These are phyloP conservation scores for Pyrenophora teres DNA, from an alignment of 2,329 filamentous ascomycete genomes.

Conservation along the genomic window DNA sequence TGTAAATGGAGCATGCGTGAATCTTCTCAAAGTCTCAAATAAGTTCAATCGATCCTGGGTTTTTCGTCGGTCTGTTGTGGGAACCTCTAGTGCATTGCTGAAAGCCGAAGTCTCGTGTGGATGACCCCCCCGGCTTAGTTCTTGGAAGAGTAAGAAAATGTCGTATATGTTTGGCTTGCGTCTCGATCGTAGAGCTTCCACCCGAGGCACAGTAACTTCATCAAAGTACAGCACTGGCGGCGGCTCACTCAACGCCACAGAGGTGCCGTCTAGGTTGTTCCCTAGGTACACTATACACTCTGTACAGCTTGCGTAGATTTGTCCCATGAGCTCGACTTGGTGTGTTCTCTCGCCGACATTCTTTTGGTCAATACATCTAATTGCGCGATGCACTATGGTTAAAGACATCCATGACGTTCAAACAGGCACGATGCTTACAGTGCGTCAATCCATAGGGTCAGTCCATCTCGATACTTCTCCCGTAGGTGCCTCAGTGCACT, in stretches of 20 bases:
- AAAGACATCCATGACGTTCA: not conserved
- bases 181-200: no score
- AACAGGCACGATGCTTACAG: constrained; percentile 1
- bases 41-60: not conserved
- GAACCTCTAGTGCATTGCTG: no score
- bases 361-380: constrained; percentile 23
- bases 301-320: constrained; percentile 17
- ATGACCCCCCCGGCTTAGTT: not conserved
- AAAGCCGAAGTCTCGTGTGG: not conserved
- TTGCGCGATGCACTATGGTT: not conserved
- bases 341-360: constrained; percentile 15
- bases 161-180: no score
- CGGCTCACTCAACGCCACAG: not conserved
- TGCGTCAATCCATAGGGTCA: constrained; percentile 25
- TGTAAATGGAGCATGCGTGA: constrained; percentile 21
- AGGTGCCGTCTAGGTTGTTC: not conserved
- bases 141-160: not conserved
- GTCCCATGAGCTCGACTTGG: constrained; percentile 25
- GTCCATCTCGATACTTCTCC: not conserved
- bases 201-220: not conserved
- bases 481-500: constrained; percentile 17
- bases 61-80: no score
- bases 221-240: not conserved
- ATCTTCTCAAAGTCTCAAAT: constrained; percentile 12
- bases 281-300: constrained; percentile 21